Evolutionary conservation across 768 basidiomycete species (phyloP).

Genomic region (Chalciporus pseudorubinellus): DNA sequence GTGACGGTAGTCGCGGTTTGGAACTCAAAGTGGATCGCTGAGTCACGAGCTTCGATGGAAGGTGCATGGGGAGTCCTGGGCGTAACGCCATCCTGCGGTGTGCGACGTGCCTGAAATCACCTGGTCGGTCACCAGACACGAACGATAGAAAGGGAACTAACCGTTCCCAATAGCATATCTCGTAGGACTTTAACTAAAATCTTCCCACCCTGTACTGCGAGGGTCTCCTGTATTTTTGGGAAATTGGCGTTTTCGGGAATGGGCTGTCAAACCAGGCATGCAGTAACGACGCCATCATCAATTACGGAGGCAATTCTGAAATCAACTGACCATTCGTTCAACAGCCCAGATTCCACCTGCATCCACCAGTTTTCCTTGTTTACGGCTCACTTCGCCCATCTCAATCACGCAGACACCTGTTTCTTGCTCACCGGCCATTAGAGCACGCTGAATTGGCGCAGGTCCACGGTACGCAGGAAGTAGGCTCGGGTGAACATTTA

Average conservation of each 20-base stretch:
- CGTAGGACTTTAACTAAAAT: constrained; percentile 71
- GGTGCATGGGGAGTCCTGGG: constrained; percentile 50
- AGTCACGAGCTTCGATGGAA: constrained; percentile 16
- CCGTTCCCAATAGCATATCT: constrained; percentile 56
- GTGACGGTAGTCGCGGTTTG: constrained; percentile 19
- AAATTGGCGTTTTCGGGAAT: constrained; percentile 55
- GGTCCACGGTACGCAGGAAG: constrained; percentile 87
- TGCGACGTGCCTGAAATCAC: constrained; percentile 43
- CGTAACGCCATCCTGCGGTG: constrained; percentile 41
- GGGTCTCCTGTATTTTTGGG: constrained; percentile 47
- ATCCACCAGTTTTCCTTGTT: constrained; percentile 63
- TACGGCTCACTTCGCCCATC: constrained; percentile 56
- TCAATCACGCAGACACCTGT: constrained; percentile 83
- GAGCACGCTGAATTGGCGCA: constrained; percentile 83
- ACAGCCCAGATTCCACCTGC: constrained; percentile 68
- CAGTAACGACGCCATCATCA: constrained; percentile 2
- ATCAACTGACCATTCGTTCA: constrained; percentile 49
- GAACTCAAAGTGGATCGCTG: constrained; percentile 16
- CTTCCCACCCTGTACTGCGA: constrained; percentile 65
- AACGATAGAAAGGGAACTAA: constrained; percentile 24
- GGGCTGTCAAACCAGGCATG: constrained; percentile 36
- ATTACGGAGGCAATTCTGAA: not conserved
- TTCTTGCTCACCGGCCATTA: constrained; percentile 61
- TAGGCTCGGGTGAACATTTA: constrained; percentile 90
- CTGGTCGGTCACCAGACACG: not conserved